Conservation (phyloP, 192 early-diverging fungal genomes). For the Backusella westeae region DNA sequence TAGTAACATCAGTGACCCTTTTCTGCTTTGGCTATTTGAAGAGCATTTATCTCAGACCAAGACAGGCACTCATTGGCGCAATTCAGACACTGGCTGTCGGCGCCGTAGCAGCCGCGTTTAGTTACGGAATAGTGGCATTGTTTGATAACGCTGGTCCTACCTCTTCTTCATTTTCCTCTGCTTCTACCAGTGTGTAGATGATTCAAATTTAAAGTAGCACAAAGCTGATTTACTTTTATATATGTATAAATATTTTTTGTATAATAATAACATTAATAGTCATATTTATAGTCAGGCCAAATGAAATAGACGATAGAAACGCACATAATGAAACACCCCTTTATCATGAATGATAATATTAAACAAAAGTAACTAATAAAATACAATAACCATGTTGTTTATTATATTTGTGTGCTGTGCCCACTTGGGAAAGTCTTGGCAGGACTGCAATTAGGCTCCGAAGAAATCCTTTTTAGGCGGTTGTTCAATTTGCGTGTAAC, state of each 20-base stretch:
- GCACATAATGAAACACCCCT: too few species aligned
- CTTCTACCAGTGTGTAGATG: background rate
- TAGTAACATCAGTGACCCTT: conserved; percentile 46
- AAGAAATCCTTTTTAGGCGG: background rate
- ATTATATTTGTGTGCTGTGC: conserved; percentile 3
- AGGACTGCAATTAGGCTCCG: background rate
- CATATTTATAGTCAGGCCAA: too few species aligned
- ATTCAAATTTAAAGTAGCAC: background rate
- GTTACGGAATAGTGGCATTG: conserved; percentile 26
- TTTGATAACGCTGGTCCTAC: background rate
- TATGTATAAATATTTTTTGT: background rate
- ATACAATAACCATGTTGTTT: background rate
- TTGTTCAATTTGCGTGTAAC: conserved; percentile 1
- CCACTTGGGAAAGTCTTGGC: conserved; percentile 4
- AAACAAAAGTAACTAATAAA: background rate
- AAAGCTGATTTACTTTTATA: background rate
- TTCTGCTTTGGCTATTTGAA: conserved; percentile 51
- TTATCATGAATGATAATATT: background rate
- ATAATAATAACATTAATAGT: background rate
- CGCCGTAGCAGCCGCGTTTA: conserved; percentile 34
- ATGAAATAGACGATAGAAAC: too few species aligned
- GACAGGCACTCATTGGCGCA: conserved; percentile 31
- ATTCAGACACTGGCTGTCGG: conserved; percentile 39
- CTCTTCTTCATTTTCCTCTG: background rate
- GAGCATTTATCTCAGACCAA: conserved; percentile 34